These are phyloP conservation scores for Durusdinium trenchii DNA, from an alignment of 73 alveolate species.

Conservation along the genomic window DNA sequence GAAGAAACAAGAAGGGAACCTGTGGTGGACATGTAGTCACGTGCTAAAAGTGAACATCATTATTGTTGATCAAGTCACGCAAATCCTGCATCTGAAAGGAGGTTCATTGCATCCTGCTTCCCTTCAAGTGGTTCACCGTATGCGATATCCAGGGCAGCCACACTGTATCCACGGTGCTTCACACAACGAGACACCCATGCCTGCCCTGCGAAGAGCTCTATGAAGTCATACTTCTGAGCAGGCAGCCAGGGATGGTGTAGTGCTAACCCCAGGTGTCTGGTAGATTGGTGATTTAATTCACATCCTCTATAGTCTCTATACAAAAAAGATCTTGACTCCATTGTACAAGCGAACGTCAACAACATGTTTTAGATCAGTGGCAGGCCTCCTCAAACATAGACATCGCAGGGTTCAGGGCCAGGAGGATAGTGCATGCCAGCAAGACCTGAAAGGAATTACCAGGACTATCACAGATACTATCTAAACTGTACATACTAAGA, in stretches of 20 bases:
- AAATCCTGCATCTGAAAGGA: not conserved
- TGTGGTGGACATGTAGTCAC: not conserved
- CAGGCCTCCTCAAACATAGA: not conserved
- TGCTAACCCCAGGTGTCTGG: not conserved
- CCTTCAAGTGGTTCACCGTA: not conserved
- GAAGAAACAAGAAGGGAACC: not conserved
- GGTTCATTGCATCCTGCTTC: constrained; percentile 10
- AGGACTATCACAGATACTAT: not conserved
- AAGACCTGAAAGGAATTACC: not conserved
- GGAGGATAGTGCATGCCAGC: not conserved
- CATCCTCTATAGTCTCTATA: not conserved
- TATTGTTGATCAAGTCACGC: not conserved
- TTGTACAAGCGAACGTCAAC: not conserved
- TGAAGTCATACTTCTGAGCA: constrained; percentile 1
- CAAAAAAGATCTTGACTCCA: not conserved
- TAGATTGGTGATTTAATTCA: not conserved
- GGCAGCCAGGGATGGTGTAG: not conserved
- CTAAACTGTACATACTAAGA: too few species aligned
- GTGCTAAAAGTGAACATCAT: not conserved
- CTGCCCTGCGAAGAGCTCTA: constrained; percentile 1
- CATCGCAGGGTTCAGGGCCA: not conserved
- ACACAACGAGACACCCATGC: not conserved
- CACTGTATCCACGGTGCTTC: not conserved
- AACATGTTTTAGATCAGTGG: not conserved
- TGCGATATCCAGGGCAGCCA: not conserved